Evolutionary conservation across 106 monocot species (phyloP).

Genomic region (Xerophyta viscosa): DNA sequence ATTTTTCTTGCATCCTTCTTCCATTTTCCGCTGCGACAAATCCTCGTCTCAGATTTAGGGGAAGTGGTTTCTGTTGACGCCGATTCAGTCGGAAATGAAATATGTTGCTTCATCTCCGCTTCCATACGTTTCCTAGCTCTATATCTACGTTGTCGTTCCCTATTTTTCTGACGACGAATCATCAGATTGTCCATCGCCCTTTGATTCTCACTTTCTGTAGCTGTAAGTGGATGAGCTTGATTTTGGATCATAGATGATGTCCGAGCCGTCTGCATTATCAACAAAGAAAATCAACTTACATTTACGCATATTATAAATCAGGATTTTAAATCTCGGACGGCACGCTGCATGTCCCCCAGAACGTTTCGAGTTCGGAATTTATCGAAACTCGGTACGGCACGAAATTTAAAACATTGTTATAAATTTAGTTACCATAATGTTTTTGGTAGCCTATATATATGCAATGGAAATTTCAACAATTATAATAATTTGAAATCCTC

Average conservation of each 20-base stretch:
- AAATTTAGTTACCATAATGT: too few species aligned
- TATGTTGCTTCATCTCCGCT: conserved; percentile 14
- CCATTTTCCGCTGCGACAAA: conserved; percentile 33
- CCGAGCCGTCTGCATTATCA: neutral
- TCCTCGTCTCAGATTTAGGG: neutral
- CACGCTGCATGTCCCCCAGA: too few species aligned
- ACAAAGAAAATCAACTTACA: too few species aligned
- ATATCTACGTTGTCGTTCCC: conserved; percentile 41
- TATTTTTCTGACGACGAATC: conserved; percentile 35
- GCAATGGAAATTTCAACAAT: too few species aligned
- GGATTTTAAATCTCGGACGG: too few species aligned
- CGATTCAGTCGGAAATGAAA: neutral
- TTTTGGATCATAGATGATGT: neutral
- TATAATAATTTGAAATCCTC: too few species aligned
- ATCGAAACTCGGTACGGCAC: too few species aligned
- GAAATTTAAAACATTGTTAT: too few species aligned
- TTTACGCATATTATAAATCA: too few species aligned
- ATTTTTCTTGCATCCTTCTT: conserved; percentile 37
- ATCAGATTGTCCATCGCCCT: conserved; percentile 12
- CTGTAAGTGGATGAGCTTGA: neutral
- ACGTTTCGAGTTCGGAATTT: too few species aligned
- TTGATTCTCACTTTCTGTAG: neutral
- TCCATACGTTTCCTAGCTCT: conserved; percentile 40
- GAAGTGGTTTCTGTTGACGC: neutral
- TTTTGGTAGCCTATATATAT: too few species aligned